These are phyloP conservation scores for Cylindricascospora bacillispora DNA, from an alignment of 1,139 yeast genomes.

Conservation along the genomic window DNA sequence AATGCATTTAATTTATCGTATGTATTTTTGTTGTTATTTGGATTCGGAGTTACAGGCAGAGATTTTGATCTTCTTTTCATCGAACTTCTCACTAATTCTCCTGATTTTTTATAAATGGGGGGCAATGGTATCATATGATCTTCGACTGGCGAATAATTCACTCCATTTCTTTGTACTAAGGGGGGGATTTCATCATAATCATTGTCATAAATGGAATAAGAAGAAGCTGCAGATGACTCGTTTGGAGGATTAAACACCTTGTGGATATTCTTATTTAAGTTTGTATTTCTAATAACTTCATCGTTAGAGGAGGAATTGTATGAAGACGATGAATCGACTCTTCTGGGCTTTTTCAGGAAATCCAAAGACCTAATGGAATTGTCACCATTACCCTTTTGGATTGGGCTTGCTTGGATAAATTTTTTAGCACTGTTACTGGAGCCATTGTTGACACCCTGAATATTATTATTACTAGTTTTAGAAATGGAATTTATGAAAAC, in stretches of 20 bases:
- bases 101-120: conserved; percentile 23
- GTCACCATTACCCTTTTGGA: conserved; percentile 3
- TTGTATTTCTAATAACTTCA: conserved; percentile 15
- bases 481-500: too few species aligned
- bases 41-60: conserved; percentile 17
- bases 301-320: conserved; percentile 8
- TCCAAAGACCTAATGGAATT: conserved; percentile 11
- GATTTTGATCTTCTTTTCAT: conserved; percentile 21
- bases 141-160: neutral
- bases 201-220: too few species aligned
- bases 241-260: too few species aligned
- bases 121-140: conserved; percentile 10
- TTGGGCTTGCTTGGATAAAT: neutral
- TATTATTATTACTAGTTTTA: too few species aligned
- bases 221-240: too few species aligned
- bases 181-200: conserved; percentile 1
- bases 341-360: conserved; percentile 17
- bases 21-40: conserved; percentile 1
- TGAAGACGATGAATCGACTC: conserved; percentile 9
- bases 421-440: too few species aligned
- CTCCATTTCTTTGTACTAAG: too few species aligned
- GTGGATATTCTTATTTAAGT: too few species aligned
- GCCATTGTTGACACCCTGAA: too few species aligned
- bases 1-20: too few species aligned
- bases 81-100: conserved; percentile 19